phyloP scores from a whole-genome alignment of 2,329 filamentous ascomycete species.

The Rugonectria rugulosa region DNA sequence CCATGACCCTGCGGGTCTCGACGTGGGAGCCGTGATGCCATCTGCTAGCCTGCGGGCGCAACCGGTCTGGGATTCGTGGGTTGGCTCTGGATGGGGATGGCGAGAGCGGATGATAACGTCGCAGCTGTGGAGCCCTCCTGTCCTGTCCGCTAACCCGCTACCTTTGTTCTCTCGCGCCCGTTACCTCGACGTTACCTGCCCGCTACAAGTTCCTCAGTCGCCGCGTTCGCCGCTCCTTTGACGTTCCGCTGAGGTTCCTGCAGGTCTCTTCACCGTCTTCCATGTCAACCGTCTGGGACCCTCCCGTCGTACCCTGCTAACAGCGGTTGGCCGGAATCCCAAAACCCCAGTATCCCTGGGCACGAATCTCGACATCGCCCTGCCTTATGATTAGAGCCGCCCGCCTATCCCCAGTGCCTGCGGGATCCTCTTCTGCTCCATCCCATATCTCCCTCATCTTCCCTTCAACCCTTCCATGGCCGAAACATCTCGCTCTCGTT shows the following conservation, averaged over 20 bases:
- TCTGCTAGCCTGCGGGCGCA: conserved; percentile 40
- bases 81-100: conserved; percentile 32
- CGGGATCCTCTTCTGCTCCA: conserved; percentile 27
- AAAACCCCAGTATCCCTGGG: conserved; percentile 38
- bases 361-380: conserved; percentile 41
- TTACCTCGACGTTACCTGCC: conserved; percentile 4
- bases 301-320: conserved; percentile 29
- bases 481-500: conserved; percentile 31
- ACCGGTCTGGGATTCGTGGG: conserved; percentile 40
- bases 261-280: conserved; percentile 1
- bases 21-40: conserved; percentile 43
- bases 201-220: neutral
- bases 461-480: conserved; percentile 39
- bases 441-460: conserved; percentile 31
- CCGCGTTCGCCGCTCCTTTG: neutral
- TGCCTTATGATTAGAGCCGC: conserved; percentile 42
- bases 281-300: conserved; percentile 13
- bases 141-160: conserved; percentile 27
- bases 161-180: conserved; percentile 3
- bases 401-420: conserved; percentile 26
- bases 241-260: conserved; percentile 1
- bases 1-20: conserved; percentile 38
- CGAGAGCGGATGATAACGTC: conserved; percentile 38
- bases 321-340: conserved; percentile 33
- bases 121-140: conserved; percentile 30